Evolutionary conservation across 116 monocot genomes (phyloP), one percentile per base, ranked within the genome.

Genomic region (Cymodocea nodosa): DNA sequence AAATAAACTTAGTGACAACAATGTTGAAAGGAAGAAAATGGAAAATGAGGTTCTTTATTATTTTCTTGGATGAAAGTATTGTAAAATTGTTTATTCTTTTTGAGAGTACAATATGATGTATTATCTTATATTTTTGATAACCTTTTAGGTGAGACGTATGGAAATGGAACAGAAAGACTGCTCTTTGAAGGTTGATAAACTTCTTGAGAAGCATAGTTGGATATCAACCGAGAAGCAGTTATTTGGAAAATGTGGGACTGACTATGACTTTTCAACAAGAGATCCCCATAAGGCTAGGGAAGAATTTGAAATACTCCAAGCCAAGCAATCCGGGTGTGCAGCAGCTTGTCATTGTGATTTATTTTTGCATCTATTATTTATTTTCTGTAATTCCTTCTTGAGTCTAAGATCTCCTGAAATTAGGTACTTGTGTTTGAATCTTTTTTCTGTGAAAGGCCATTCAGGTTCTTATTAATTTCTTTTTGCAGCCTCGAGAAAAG

Each of bases 191-290:
- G 97, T 97, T 18, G 84, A 91, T 63, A 88, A 78, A 57, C 68
- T 97, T 65, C 76, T 91, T 62, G 82, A 91, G 72, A 91, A 86
- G 53, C 80, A 97, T 75, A 80, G 83, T 50, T 97, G 97, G 97
- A 97, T 97, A 67, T 58, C 76, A 37, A 59, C 91, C 62, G 97
- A 97, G 66, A 97, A 88, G 71, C 91, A 88, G 44, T 65, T 86
- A 20, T 97, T 97, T 84, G 97, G 97, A 50, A 87, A 83, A 76
- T 73, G 66, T 70, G 85, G 85, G 62, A 88, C 91, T 14, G 97
- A 91, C 60, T 97, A 91, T 78, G 97, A 97, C 70, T 97, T 97
- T 67, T 77, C 83, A 60, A 76, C 78, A 4, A 69, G 77, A 15
- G 83, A 91, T 25, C 81, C 91, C 68, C 60, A 68, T 22, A 85